Conservation (phyloP, 163 green algal species). For the Dunaliella salina region DNA sequence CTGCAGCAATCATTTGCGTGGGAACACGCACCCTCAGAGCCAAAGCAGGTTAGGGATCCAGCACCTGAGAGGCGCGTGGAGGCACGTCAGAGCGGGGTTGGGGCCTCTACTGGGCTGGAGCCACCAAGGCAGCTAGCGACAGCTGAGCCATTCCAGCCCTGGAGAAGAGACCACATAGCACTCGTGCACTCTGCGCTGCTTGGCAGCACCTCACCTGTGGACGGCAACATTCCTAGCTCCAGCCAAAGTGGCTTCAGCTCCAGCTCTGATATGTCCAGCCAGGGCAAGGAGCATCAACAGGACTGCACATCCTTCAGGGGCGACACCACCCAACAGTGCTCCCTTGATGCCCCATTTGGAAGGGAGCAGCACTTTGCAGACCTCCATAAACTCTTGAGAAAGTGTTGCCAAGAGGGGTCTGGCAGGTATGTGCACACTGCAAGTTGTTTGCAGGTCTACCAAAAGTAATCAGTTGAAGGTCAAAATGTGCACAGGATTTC, state of each 20-base stretch:
- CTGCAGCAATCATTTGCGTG: too few relatives aligned
- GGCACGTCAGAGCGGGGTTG: neutral
- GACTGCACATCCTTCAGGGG: too few relatives aligned
- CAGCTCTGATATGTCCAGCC: too few relatives aligned
- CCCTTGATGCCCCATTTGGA: constrained; percentile 8
- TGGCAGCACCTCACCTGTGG: neutral
- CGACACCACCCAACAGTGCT: too few relatives aligned
- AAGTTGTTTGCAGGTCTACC: neutral
- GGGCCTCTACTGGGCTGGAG: neutral
- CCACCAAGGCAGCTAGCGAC: neutral
- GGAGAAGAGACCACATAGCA: constrained; percentile 3
- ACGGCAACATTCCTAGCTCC: too few relatives aligned
- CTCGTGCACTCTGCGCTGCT: constrained; percentile 1
- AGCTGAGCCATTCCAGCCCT: neutral
- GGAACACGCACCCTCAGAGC: too few relatives aligned
- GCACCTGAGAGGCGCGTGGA: neutral
- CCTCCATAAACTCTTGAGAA: constrained; percentile 15
- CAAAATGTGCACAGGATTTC: too few relatives aligned
- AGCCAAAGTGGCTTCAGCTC: too few relatives aligned
- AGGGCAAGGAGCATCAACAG: too few relatives aligned
- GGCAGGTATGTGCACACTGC: constrained; percentile 10
- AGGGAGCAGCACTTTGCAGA: constrained; percentile 28
- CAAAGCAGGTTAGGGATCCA: too few relatives aligned
- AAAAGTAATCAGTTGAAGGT: too few relatives aligned
- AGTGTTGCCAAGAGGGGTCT: constrained; percentile 10